Percentiles rank a stretch among this genome's conserved stretches.
These are phyloP conservation scores for Penicillium coffeae DNA, from an alignment of 495 filamentous ascomycete genomes.

Conservation along the genomic window DNA sequence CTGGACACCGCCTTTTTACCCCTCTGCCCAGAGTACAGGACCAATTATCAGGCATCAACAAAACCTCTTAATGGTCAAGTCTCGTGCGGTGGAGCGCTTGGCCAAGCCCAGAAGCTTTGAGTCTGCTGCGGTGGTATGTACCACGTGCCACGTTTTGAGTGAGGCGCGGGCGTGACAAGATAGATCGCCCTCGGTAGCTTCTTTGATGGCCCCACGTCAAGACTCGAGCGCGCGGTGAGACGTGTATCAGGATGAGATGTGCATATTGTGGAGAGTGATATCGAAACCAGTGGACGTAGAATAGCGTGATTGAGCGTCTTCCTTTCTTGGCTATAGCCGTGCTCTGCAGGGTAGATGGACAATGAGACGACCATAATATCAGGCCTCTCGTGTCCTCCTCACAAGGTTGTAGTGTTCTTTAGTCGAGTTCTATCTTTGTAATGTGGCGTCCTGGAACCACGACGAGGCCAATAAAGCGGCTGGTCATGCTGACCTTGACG, in stretches of 20 bases:
- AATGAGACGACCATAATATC: slow-evolving; percentile 10
- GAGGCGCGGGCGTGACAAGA: not conserved
- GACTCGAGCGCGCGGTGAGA: slow-evolving; percentile 8
- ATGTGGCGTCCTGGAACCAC: slow-evolving; percentile 87
- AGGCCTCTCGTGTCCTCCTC: slow-evolving; percentile 22
- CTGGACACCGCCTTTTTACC: slow-evolving; percentile 26
- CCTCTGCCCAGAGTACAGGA: slow-evolving; percentile 4
- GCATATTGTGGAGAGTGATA: slow-evolving; percentile 1
- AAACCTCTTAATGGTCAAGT: slow-evolving; percentile 2
- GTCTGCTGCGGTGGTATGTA: slow-evolving; percentile 15
- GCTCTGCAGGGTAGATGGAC: slow-evolving; percentile 5
- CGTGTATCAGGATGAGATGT: slow-evolving; percentile 6
- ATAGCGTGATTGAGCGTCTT: not conserved
- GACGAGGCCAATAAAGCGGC: slow-evolving; percentile 82
- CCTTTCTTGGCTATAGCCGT: not conserved
- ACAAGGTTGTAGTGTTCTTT: slow-evolving; percentile 30
- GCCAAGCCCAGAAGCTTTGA: slow-evolving; percentile 11
- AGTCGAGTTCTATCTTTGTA: slow-evolving; percentile 83
- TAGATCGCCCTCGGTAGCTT: not conserved
- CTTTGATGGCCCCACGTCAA: slow-evolving; percentile 17
- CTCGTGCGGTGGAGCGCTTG: slow-evolving; percentile 3
- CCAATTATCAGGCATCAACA: not conserved
- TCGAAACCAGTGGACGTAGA: slow-evolving; percentile 3
- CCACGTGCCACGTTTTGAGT: slow-evolving; percentile 18
- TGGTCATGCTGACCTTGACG: slow-evolving; percentile 68